Evolutionary conservation across 1,139 yeast species (phyloP).

Genomic region (Yamadazyma spencermartinsiae): DNA sequence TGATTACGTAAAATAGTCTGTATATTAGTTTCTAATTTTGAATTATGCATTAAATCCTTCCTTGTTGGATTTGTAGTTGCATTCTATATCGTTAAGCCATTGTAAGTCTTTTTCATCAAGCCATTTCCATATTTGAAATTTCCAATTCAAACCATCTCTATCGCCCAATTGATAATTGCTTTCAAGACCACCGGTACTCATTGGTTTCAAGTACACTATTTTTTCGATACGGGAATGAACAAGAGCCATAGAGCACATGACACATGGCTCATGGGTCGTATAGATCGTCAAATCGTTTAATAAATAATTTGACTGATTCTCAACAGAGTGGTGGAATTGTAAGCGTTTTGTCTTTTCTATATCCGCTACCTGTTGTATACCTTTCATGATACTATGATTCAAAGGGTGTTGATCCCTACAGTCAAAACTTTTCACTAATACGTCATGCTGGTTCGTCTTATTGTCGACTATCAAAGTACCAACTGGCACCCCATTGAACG

Average conservation of each 20-base stretch:
- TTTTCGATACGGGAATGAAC: conserved; percentile 84
- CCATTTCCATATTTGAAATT: conserved; percentile 78
- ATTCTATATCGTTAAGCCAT: conserved; percentile 12
- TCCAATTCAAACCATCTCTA: conserved; percentile 72
- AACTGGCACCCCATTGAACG: conserved; percentile 8
- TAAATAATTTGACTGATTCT: conserved; percentile 47
- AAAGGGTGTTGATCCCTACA: conserved; percentile 43
- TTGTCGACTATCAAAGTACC: conserved; percentile 12
- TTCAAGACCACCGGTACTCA: conserved; percentile 53
- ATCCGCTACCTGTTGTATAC: conserved; percentile 61
- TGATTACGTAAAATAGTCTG: background rate
- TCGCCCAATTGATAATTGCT: conserved; percentile 75
- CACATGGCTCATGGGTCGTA: conserved; percentile 94
- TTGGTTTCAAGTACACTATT: conserved; percentile 55
- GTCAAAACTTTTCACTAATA: conserved; percentile 25
- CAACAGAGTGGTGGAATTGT: conserved; percentile 12
- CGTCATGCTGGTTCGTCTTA: conserved; percentile 5
- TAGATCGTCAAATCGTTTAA: conserved; percentile 78
- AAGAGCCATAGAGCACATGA: conserved; percentile 96
- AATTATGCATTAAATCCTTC: conserved; percentile 8
- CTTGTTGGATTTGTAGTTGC: conserved; percentile 1
- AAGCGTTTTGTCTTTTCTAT: conserved; percentile 40
- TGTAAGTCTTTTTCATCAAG: conserved; percentile 26
- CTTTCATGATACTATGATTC: conserved; percentile 73
- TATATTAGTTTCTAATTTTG: conserved; percentile 1